phyloP scores from a whole-genome alignment of 768 basidiomycete genomes.

The Kwoniella dendrophila region DNA sequence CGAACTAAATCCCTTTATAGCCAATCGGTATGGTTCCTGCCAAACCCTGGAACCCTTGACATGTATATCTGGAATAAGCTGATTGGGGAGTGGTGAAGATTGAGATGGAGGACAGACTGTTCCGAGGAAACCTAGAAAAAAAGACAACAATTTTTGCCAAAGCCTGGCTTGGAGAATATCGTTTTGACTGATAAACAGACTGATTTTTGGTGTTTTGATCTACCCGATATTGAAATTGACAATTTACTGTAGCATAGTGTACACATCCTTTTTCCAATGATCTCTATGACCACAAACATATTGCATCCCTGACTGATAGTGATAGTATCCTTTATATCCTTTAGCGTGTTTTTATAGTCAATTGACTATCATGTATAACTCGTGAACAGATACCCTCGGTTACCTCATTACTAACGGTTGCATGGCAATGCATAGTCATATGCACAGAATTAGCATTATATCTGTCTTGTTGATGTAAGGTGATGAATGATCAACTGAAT shows the following conservation, averaged over 20 bases:
- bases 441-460: neutral
- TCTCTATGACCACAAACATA: neutral
- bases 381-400: too few species aligned
- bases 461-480: neutral
- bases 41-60: constrained; percentile 8
- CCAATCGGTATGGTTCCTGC: constrained; percentile 9
- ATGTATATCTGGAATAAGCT: too few species aligned
- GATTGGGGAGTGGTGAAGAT: neutral
- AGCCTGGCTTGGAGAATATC: neutral
- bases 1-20: neutral
- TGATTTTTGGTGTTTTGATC: too few species aligned
- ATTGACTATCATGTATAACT: too few species aligned
- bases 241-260: constrained; percentile 3
- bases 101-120: neutral
- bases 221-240: too few species aligned
- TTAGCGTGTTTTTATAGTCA: too few species aligned
- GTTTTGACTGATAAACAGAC: neutral
- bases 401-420: too few species aligned
- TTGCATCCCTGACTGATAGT: too few species aligned
- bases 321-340: too few species aligned
- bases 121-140: neutral
- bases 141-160: neutral
- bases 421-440: neutral
- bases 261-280: neutral
- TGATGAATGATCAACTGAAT: neutral